These are phyloP conservation scores for Ligustrum vulgare DNA, from an alignment of 257 asterid species.

Conservation along the genomic window DNA sequence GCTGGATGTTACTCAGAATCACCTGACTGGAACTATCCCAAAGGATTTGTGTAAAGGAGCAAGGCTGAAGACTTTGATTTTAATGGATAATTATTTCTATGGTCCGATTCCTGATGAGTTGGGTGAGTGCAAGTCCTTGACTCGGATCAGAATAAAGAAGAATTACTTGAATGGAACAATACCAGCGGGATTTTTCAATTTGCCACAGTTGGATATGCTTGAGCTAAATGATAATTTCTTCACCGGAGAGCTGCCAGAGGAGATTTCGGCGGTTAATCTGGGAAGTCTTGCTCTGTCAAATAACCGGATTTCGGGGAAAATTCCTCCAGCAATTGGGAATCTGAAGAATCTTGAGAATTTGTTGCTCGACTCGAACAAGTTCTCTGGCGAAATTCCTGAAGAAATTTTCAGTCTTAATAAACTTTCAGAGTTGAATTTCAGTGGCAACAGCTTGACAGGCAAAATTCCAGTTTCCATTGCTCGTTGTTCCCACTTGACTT, in stretches of 20 bases:
- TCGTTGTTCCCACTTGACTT: constrained; percentile 33
- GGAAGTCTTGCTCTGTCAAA: constrained; percentile 52
- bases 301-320: constrained; percentile 52
- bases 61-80: constrained; percentile 40
- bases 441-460: constrained; percentile 60
- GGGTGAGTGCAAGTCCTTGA: constrained; percentile 60
- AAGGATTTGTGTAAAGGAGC: constrained; percentile 65
- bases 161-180: constrained; percentile 69
- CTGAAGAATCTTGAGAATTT: constrained; percentile 47
- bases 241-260: constrained; percentile 60
- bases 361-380: constrained; percentile 51
- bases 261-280: constrained; percentile 34
- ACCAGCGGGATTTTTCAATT: constrained; percentile 58
- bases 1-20: constrained; percentile 73
- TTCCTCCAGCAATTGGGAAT: constrained; percentile 55
- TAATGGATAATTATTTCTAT: constrained; percentile 60
- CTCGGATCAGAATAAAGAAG: constrained; percentile 43
- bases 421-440: constrained; percentile 49
- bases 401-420: constrained; percentile 47
- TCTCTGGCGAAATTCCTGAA: constrained; percentile 59
- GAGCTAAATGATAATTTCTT: constrained; percentile 60
- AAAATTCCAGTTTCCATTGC: constrained; percentile 50
- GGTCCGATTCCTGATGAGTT: constrained; percentile 65
- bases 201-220: constrained; percentile 58
- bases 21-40: constrained; percentile 68